Base-by-base conservation (phyloP, 1,139 yeast species). In the Lodderomyces oxycetoniae region DNA sequence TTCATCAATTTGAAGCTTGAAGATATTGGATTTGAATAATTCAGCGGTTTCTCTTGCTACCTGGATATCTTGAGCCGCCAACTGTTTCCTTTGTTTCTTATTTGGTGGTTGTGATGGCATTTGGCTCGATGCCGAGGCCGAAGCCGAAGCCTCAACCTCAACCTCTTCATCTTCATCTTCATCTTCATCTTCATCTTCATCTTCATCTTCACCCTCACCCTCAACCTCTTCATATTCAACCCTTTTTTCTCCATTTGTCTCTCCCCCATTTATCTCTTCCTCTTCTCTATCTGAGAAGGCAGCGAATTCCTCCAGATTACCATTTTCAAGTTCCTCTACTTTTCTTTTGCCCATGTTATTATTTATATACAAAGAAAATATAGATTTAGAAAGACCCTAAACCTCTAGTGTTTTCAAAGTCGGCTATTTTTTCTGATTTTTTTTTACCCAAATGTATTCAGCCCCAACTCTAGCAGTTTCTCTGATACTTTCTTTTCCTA, bases 1-100 rank as follows among this genome's bases (percentile, higher is more conserved):
- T 53, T 89, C 97, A 57, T 89, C 98, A 37, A 89, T 88, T 61
- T 91, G 95, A 39, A 91, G 64, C 57, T 91, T 91, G 75, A 91
- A 89, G 38, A 91, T 87, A 57, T 89, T 89, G 10, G 96, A 87
- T 52, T 88, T 87, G 74, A 89, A 91, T 33, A 89, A 64, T 53
- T 88, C 96, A 0, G 95, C 93, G 0, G 97, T 85, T 55, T 89
- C 96, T 48, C 95, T 71, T 0, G 96, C 96, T 3, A 84, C 71
- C 51, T 89, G 96, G 31, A 89, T 78, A 39, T 91, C 96, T 48
- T 86, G 91, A 1, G 95, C 86, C 0, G 87, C 69, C 23, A 79
- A 57, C 45, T 63, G 67, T 35, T 59, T 60, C 40, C 51, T 55
- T 37, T 62, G 69, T 39, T 61, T 65, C 43, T 63, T 63, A n/a